These are phyloP conservation scores for Waltiozyma sp. DNA, from an alignment of 1,139 yeast genomes.

Conservation along the genomic window DNA sequence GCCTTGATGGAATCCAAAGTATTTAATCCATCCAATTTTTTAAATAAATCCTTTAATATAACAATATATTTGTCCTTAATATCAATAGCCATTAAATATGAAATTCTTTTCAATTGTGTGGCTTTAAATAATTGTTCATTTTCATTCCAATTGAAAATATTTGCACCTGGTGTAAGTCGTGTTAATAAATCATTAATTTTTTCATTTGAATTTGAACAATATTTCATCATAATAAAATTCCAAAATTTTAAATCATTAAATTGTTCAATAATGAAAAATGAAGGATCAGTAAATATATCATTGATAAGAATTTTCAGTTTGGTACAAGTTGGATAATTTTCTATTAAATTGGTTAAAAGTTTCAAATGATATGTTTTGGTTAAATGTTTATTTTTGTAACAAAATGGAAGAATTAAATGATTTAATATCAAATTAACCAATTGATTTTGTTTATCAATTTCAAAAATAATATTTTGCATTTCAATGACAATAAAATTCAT, in stretches of 20 bases:
- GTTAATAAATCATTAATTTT: conserved; percentile 45
- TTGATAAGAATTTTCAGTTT: conserved; percentile 40
- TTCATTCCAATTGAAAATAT: conserved; percentile 67
- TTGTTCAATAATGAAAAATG: conserved; percentile 29
- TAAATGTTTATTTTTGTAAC: conserved; percentile 30
- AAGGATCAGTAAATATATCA: conserved; percentile 40
- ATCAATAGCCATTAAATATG: conserved; percentile 51
- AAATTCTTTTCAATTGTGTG: conserved; percentile 42
- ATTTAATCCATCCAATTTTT: conserved; percentile 36
- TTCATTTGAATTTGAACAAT: conserved; percentile 47
- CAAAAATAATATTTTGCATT: conserved; percentile 35
- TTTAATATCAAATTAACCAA: conserved; percentile 34
- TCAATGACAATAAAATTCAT: conserved; percentile 29
- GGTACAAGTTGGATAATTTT: conserved; percentile 27
- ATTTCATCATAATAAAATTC: conserved; percentile 38
- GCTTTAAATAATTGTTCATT: conserved; percentile 43
- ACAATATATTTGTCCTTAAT: conserved; percentile 32
- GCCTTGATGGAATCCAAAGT: conserved; percentile 24
- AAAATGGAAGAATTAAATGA: conserved; percentile 33
- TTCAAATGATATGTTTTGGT: conserved; percentile 27
- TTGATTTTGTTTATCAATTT: conserved; percentile 38
- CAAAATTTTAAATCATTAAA: conserved; percentile 30
- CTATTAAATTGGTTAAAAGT: conserved; percentile 31
- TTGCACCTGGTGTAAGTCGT: conserved; percentile 31
- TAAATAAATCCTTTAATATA: conserved; percentile 33